These are phyloP conservation scores for Talaromyces sp. DNA, from an alignment of 2,329 filamentous ascomycete genomes.

Conservation along the genomic window DNA sequence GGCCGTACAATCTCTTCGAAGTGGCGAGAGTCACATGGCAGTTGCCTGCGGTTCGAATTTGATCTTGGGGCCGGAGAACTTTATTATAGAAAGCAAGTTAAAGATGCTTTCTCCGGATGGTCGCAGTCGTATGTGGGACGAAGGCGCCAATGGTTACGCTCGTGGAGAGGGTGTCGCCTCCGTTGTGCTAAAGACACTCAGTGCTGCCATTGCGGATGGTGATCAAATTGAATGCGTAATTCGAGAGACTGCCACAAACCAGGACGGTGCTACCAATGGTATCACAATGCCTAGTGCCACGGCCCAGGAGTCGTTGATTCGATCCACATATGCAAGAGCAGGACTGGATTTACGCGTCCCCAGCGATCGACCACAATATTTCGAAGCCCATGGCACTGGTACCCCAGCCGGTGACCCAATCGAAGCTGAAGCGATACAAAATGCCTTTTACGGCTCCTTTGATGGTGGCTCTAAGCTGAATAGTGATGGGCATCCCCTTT, in stretches of 20 bases:
- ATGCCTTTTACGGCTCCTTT: constrained; percentile 15
- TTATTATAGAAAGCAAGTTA: constrained; percentile 27
- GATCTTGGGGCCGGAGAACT: constrained; percentile 23
- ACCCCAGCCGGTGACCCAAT: constrained; percentile 28
- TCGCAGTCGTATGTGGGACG: constrained; percentile 45
- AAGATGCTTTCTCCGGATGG: constrained; percentile 47
- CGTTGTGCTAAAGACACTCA: constrained; percentile 47
- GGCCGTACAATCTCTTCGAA: constrained; percentile 20
- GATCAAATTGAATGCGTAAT: constrained; percentile 42
- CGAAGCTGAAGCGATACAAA: constrained; percentile 23
- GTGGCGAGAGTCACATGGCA: constrained; percentile 11
- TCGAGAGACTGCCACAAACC: constrained; percentile 30
- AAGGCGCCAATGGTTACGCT: constrained; percentile 46
- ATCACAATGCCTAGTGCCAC: constrained; percentile 32
- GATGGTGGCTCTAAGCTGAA: no score
- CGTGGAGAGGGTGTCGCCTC: constrained; percentile 50
- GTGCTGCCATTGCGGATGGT: constrained; percentile 43
- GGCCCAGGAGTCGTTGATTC: constrained; percentile 39
- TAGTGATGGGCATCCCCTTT: neutral
- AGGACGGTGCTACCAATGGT: constrained; percentile 32
- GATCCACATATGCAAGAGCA: constrained; percentile 32
- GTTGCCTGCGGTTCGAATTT: constrained; percentile 20
- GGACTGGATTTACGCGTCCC: constrained; percentile 28
- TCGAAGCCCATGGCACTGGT: constrained; percentile 46
- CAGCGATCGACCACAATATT: constrained; percentile 33